Evolutionary conservation across 148 eudicot species (phyloP).

Genomic region (Selenicereus undatus): DNA sequence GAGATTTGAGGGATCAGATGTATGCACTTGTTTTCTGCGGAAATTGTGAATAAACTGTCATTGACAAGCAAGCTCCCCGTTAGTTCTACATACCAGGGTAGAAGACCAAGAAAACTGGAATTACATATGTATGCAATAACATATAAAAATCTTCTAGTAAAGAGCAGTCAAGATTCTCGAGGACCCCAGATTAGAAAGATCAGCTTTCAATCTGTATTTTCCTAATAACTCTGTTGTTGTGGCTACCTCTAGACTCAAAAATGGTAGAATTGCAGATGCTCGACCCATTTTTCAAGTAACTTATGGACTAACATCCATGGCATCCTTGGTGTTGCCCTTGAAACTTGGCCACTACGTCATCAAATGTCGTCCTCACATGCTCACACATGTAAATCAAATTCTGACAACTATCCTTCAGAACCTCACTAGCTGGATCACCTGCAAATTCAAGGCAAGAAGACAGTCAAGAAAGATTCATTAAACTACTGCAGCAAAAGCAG

Average conservation of each 20-base stretch:
- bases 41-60: too few relatives aligned
- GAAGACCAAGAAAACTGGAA: background rate
- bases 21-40: too few relatives aligned
- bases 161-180: background rate
- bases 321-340: conserved; percentile 26
- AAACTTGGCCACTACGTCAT: conserved; percentile 49
- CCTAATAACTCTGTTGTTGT: background rate
- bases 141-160: background rate
- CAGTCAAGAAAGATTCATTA: background rate
- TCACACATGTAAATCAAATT: conserved; percentile 53
- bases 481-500: background rate
- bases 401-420: conserved; percentile 60
- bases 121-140: background rate
- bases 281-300: background rate
- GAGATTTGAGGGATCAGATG: too few relatives aligned
- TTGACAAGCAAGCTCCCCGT: too few relatives aligned
- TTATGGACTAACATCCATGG: conserved; percentile 28
- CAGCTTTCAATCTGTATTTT: background rate
- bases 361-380: conserved; percentile 60
- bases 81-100: too few relatives aligned
- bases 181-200: background rate
- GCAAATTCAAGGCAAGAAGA: conserved; percentile 10
- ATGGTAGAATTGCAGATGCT: background rate
- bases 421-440: conserved; percentile 70
- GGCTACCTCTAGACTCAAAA: background rate